Percentiles rank a stretch among this genome's conserved stretches.
Conservation (phyloP, 331 rosid genomes). For the Dryas integrifolia region DNA sequence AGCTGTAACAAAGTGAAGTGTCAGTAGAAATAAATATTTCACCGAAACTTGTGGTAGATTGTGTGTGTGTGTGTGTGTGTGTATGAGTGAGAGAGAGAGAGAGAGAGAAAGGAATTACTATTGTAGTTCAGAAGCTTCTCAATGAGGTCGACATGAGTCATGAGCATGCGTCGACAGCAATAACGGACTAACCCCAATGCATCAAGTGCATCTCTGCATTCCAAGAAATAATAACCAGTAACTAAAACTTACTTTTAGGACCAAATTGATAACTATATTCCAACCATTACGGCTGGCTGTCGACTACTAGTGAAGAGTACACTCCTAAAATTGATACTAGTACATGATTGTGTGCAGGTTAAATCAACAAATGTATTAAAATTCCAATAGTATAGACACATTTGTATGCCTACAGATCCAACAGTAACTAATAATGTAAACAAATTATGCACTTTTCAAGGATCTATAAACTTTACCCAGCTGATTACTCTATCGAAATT, state of each 20-base stretch:
- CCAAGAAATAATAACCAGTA: constrained; percentile 18
- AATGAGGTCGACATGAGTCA: constrained; percentile 97
- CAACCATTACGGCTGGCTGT: neutral
- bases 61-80: neutral
- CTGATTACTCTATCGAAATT: neutral
- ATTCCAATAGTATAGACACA: neutral
- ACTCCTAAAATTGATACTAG: neutral
- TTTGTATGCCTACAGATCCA: neutral
- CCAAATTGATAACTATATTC: neutral
- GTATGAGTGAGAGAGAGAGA: neutral
- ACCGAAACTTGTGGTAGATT: neutral
- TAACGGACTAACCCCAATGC: constrained; percentile 89
- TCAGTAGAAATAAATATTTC: neutral
- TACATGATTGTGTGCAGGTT: neutral
- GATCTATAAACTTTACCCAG: neutral
- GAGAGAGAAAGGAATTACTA: constrained; percentile 39
- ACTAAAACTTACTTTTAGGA: neutral
- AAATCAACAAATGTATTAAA: neutral
- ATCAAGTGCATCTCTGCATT: constrained; percentile 87
- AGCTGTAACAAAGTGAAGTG: constrained; percentile 44
- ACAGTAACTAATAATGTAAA: too few relatives aligned
- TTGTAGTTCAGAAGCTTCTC: constrained; percentile 97
- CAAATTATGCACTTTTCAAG: neutral
- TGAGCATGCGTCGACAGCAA: constrained; percentile 94
- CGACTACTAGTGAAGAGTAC: neutral